Percentiles rank a stretch among this genome's conserved stretches.
Evolutionary conservation across 2,329 filamentous ascomycete genomes (phyloP).

Genomic region (Cryphonectria carpinicola): DNA sequence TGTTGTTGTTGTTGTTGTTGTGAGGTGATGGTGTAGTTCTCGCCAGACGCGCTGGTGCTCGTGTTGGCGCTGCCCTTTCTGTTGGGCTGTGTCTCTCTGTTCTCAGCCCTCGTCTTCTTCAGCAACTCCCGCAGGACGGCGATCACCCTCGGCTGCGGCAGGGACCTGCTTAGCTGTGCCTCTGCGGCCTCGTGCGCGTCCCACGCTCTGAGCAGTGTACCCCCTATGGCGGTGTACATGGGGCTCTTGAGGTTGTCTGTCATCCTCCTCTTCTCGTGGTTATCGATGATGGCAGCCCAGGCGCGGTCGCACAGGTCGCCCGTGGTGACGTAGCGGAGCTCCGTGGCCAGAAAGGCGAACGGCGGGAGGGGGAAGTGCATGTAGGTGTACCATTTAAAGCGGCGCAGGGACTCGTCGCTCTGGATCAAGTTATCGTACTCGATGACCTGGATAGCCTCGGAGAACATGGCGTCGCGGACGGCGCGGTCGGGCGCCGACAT

Average conservation of each 20-base stretch:
- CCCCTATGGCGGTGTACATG: conserved; percentile 61
- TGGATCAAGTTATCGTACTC: conserved; percentile 64
- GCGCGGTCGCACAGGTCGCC: conserved; percentile 63
- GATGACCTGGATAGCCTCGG: conserved; percentile 60
- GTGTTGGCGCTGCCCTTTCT: conserved; percentile 23
- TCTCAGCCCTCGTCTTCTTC: conserved; percentile 31
- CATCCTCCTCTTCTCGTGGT: conserved; percentile 57
- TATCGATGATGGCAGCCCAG: conserved; percentile 60
- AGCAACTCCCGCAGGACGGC: conserved; percentile 49
- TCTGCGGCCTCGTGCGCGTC: conserved; percentile 57
- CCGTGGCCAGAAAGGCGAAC: conserved; percentile 63
- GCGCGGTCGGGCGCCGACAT: conserved; percentile 39
- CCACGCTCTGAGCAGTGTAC: conserved; percentile 66
- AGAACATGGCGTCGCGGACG: conserved; percentile 57
- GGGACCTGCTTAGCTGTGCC: conserved; percentile 46
- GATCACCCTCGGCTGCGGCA: conserved; percentile 52
- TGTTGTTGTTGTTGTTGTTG: conserved; percentile 20
- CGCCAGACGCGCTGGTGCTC: background rate
- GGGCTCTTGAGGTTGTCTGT: conserved; percentile 56
- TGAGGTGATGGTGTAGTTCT: conserved; percentile 9
- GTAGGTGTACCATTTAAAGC: conserved; percentile 62
- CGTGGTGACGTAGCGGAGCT: conserved; percentile 55
- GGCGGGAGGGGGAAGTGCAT: conserved; percentile 65
- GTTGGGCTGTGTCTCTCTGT: conserved; percentile 27
- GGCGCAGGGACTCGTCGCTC: conserved; percentile 52